Percentiles rank a stretch among this genome's conserved stretches.
Evolutionary conservation across 345 rosid species (phyloP).

Genomic region (Linum tenue): DNA sequence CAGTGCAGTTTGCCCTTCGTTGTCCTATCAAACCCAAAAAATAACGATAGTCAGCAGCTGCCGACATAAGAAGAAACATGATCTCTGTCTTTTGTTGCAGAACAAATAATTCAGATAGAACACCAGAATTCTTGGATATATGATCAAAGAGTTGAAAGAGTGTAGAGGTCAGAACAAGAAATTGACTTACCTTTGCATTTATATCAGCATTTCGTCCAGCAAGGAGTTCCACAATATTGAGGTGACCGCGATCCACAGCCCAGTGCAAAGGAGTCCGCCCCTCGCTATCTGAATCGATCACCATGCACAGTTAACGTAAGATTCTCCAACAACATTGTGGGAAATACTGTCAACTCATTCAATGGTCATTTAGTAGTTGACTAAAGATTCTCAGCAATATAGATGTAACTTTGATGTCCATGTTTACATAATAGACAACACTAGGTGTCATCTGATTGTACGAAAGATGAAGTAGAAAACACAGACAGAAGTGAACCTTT

Average conservation of each 20-base stretch:
- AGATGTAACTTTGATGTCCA: neutral
- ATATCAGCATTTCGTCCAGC: constrained; percentile 58
- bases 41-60: constrained; percentile 8
- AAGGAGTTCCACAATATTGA: constrained; percentile 42
- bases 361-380: neutral
- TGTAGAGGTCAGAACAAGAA: neutral
- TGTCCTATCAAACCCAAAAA: constrained; percentile 44
- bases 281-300: constrained; percentile 64
- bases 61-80: neutral
- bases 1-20: constrained; percentile 87
- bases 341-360: neutral
- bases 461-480: neutral
- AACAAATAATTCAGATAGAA: neutral
- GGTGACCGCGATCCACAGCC: constrained; percentile 92
- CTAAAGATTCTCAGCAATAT: neutral
- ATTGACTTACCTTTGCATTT: constrained; percentile 55
- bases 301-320: neutral
- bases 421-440: neutral
- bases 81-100: neutral
- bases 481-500: constrained; percentile 35
- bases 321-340: neutral
- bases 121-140: neutral
- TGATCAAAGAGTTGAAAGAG: neutral
- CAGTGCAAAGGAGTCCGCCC: constrained; percentile 92
- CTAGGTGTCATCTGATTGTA: neutral